These are phyloP conservation scores for Neoboletus subvelutipes DNA, from an alignment of 768 basidiomycete genomes.

Conservation along the genomic window DNA sequence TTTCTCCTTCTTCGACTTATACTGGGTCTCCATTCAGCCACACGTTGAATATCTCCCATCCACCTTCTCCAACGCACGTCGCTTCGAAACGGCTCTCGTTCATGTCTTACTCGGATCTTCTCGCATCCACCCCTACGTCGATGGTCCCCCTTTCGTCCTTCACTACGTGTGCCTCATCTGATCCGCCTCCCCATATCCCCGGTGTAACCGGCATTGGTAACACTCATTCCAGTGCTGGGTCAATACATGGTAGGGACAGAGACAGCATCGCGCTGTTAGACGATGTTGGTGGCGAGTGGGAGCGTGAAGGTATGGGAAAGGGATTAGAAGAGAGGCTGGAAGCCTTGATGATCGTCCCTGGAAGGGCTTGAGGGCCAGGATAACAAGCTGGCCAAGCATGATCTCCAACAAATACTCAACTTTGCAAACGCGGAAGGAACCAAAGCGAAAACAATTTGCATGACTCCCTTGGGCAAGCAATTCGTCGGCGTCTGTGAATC, in stretches of 20 bases:
- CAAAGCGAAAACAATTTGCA: neutral
- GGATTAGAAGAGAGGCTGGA: conserved; percentile 86
- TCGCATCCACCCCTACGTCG: conserved; percentile 72
- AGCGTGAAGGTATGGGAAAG: conserved; percentile 76
- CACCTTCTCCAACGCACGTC: conserved; percentile 47
- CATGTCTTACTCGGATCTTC: conserved; percentile 84
- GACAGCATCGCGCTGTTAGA: conserved; percentile 51
- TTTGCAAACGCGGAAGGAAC: neutral
- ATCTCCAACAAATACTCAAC: neutral
- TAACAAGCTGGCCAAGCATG: neutral
- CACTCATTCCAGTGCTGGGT: conserved; percentile 26
- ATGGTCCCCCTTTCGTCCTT: conserved; percentile 71
- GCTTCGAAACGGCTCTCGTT: conserved; percentile 78
- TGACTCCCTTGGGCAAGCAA: neutral
- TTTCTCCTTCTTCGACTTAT: conserved; percentile 28
- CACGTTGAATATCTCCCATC: conserved; percentile 29
- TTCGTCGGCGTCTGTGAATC: neutral
- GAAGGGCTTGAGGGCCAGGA: conserved; percentile 19
- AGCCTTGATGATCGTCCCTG: conserved; percentile 41
- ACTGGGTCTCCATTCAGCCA: conserved; percentile 27
- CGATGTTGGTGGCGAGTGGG: conserved; percentile 84
- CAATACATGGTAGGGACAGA: conserved; percentile 32
- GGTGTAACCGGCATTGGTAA: conserved; percentile 49
- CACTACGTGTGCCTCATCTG: conserved; percentile 57
- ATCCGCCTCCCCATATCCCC: conserved; percentile 76